Base-by-base conservation (phyloP, 371 early-diverging fungal species). In the Syncephalastrum sp. region DNA sequence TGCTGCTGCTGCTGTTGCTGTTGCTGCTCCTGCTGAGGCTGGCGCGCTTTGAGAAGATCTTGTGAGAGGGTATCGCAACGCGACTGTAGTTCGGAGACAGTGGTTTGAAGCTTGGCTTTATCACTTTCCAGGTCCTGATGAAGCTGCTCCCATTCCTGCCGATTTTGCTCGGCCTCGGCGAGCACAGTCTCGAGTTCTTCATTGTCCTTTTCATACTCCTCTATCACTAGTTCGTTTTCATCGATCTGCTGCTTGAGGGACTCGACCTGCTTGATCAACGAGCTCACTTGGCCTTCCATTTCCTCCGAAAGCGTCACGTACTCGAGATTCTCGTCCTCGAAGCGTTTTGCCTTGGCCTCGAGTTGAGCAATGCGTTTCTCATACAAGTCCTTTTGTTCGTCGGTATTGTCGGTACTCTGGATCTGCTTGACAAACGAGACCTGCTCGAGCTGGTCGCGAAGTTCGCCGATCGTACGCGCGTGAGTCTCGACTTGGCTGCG, bases 311-410 rank as follows among this genome's bases (percentile, higher is more conserved):
- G 50, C 21, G 50, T 53, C 4, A 59, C 54, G 38, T 70, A 73
- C 56, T 73, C 74, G 23, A 47, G 12, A 42, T 73, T 73, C n/a
- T 73, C 74, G 13, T 73, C 70, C n/a, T 54, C 49, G 12, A 63
- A 38, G 42, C 57, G 60, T 43, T 62, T 64, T 3, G 57, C 14
- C 38, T 67, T 60, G 17, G 17, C 29, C 49, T 67, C 68, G 1
- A 67, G 38, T n/a, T 52, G 42, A 1, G 38, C 23, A 16, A 62
- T 53, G 5, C 63, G 63, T 15, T 62, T 49, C 16, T 56, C 50
- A 24, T 62, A 62, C 5, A 62, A 21, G 21, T 27, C 47, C 12
- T 23, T 8, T 10, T 47, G 27, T 7, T 53, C 57, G 6, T 42
- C 38, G 14, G 23, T 21, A 23, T 47, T 29, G 3, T 19, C 49